Percentiles rank a stretch among this genome's conserved stretches.
These are phyloP conservation scores for Glycine soja DNA, from an alignment of 306 rosid genomes.

Conservation along the genomic window DNA sequence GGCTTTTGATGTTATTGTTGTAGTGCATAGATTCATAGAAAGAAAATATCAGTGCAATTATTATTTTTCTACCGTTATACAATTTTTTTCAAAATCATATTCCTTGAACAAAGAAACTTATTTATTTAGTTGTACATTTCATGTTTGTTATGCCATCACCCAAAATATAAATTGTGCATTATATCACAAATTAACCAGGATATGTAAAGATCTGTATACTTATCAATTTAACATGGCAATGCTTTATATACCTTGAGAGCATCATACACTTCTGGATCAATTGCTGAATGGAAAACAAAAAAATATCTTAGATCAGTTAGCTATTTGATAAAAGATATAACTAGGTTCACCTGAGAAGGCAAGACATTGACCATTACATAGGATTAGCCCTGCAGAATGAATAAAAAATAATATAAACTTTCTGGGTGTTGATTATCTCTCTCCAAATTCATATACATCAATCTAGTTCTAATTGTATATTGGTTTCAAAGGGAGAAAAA, in stretches of 20 bases:
- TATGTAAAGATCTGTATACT: slow-evolving; percentile 26
- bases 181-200: slow-evolving; percentile 41
- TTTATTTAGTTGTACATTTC: slow-evolving; percentile 12
- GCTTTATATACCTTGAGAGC: slow-evolving; percentile 77
- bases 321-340: slow-evolving; percentile 28
- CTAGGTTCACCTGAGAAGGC: slow-evolving; percentile 44
- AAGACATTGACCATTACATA: slow-evolving; percentile 79
- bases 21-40: too few species aligned
- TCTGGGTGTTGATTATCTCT: slow-evolving; percentile 2
- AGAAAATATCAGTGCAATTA: not conserved
- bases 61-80: slow-evolving; percentile 8
- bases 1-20: too few species aligned
- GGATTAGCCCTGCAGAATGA: slow-evolving; percentile 71
- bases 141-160: slow-evolving; percentile 9
- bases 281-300: slow-evolving; percentile 60
- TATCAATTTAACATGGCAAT: slow-evolving; percentile 28
- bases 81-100: slow-evolving; percentile 8
- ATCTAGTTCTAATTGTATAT: not conserved
- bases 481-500: not conserved
- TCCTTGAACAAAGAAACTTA: slow-evolving; percentile 14
- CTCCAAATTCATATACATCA: slow-evolving; percentile 1
- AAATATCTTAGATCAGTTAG: slow-evolving; percentile 38
- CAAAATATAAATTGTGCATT: not conserved
- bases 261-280: slow-evolving; percentile 72
- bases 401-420: slow-evolving; percentile 39